Conservation (phyloP, 495 filamentous ascomycete genomes). For the Talaromyces borbonicus region DNA sequence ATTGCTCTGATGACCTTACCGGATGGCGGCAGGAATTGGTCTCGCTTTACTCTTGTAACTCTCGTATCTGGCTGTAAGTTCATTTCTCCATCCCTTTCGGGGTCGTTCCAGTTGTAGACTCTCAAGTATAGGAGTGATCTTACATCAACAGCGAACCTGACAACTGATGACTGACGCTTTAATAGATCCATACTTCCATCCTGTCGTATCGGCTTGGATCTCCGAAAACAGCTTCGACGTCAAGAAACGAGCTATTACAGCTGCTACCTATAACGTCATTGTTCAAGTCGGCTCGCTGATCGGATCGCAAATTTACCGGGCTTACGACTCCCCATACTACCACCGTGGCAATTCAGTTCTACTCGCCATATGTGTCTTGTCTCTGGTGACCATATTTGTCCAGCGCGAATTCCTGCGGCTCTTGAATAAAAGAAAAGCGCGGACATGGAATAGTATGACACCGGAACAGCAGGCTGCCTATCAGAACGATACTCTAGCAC, state of each 20-base stretch:
- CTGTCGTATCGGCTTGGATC: conserved; percentile 32
- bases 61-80: conserved; percentile 20
- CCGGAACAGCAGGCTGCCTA: conserved; percentile 23
- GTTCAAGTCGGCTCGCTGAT: conserved; percentile 29
- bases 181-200: conserved; percentile 36
- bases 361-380: conserved; percentile 22
- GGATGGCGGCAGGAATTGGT: conserved; percentile 27
- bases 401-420: conserved; percentile 20
- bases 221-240: conserved; percentile 33
- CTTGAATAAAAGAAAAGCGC: conserved; percentile 28
- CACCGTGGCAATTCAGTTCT: conserved; percentile 29
- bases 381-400: conserved; percentile 21
- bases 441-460: conserved; percentile 25
- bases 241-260: conserved; percentile 30
- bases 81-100: not conserved
- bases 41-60: conserved; percentile 28
- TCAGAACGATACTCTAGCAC: conserved; percentile 18
- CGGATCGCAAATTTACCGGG: conserved; percentile 26
- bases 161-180: not conserved
- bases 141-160: not conserved
- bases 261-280: conserved; percentile 35
- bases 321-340: conserved; percentile 26
- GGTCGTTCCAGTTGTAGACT: no score
- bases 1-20: conserved; percentile 29
- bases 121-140: no score